Evolutionary conservation across 805 yeast genomes (phyloP).

Genomic region (Candida parachauliodes): DNA sequence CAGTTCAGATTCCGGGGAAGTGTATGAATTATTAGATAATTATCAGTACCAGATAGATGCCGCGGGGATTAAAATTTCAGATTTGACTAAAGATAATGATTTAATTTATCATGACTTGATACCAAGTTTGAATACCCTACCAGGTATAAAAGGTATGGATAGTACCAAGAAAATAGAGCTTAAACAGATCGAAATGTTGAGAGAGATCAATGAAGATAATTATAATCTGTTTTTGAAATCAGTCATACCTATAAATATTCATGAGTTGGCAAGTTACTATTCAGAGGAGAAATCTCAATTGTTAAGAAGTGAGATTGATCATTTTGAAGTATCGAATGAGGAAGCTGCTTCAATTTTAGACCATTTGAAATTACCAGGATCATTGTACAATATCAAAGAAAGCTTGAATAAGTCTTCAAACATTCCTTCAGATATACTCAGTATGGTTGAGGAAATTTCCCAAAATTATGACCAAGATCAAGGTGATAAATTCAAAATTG

Average conservation of each 20-base stretch:
- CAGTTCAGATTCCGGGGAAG: constrained; percentile 20
- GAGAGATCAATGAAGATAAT: constrained; percentile 34
- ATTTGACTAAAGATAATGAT: constrained; percentile 79
- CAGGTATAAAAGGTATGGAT: constrained; percentile 65
- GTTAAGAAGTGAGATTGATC: constrained; percentile 70
- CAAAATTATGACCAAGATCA: constrained; percentile 29
- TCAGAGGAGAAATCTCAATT: constrained; percentile 85
- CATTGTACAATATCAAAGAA: constrained; percentile 52
- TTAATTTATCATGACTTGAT: constrained; percentile 78
- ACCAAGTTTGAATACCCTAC: constrained; percentile 58
- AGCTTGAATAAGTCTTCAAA: constrained; percentile 17
- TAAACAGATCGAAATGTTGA: constrained; percentile 42
- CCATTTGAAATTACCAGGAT: constrained; percentile 69
- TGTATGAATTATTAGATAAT: constrained; percentile 37
- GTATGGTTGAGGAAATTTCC: constrained; percentile 21
- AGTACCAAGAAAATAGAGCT: constrained; percentile 62
- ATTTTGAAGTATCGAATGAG: constrained; percentile 71
- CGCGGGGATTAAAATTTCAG: constrained; percentile 31
- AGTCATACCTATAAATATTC: constrained; percentile 82
- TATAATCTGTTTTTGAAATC: constrained; percentile 62
- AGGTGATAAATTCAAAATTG: constrained; percentile 28
- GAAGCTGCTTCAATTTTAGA: constrained; percentile 78
- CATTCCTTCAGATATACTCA: constrained; percentile 3
- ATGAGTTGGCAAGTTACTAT: constrained; percentile 81
- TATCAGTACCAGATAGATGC: constrained; percentile 41